phyloP scores from a whole-genome alignment of 2,329 filamentous ascomycete genomes.

The Colletotrichum eremochloae region DNA sequence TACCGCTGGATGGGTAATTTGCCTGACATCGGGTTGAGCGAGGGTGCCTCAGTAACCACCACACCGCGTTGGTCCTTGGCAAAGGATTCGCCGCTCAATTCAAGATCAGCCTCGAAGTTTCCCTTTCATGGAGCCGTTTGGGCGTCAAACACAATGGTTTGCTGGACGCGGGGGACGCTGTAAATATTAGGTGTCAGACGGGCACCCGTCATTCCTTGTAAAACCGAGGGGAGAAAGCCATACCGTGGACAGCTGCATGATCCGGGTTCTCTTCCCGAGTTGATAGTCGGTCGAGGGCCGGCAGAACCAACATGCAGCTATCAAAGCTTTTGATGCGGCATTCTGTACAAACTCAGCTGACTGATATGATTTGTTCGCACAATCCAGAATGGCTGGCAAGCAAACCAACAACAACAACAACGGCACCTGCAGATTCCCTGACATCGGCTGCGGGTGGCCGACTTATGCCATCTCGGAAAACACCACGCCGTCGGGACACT shows the following conservation, averaged over 20 bases:
- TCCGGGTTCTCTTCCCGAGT: slow-evolving; percentile 3
- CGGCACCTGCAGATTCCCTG: slow-evolving; percentile 10
- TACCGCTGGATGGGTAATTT: not conserved
- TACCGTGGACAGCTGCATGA: slow-evolving; percentile 25
- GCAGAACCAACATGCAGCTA: not conserved
- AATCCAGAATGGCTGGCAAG: not conserved
- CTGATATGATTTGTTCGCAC: not conserved
- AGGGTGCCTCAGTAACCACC: slow-evolving; percentile 3
- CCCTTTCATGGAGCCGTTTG: slow-evolving; percentile 16
- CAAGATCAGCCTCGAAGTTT: not conserved
- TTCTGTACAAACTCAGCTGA: not conserved
- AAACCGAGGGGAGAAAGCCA: slow-evolving; percentile 8
- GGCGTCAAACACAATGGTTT: slow-evolving; percentile 2
- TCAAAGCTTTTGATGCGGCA: not conserved
- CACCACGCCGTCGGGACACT: not conserved
- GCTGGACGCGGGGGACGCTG: not conserved
- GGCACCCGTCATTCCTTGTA: slow-evolving; percentile 7
- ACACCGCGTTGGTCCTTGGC: no score
- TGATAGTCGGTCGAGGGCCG: slow-evolving; percentile 18
- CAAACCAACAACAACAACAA: slow-evolving; percentile 3
- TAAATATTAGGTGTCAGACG: not conserved
- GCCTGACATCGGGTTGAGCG: not conserved
- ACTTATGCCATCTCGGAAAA: slow-evolving; percentile 13
- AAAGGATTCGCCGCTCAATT: slow-evolving; percentile 1
- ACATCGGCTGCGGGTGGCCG: slow-evolving; percentile 34